Evolutionary conservation across 2,329 filamentous ascomycete species (phyloP).

Genomic region (Beauveria sp.): DNA sequence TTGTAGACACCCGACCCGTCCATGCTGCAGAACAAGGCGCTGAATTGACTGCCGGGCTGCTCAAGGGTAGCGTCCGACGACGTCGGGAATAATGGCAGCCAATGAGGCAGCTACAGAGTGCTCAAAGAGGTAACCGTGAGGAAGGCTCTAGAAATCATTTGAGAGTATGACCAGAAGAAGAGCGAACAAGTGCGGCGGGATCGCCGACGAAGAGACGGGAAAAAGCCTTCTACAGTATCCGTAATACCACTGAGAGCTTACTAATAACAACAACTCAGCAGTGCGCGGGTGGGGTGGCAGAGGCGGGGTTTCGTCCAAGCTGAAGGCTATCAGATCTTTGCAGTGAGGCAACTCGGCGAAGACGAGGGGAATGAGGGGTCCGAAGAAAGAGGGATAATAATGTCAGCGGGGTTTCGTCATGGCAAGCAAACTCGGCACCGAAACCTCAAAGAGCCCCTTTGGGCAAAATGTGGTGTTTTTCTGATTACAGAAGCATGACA

Average conservation of each 20-base stretch:
- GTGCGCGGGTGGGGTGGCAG: background rate
- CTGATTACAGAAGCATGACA: constrained; percentile 9
- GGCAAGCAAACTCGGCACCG: background rate
- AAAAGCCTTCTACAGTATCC: background rate
- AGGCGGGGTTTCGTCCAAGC: background rate
- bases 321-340: background rate
- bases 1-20: background rate
- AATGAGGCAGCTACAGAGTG: background rate
- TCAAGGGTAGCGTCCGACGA: background rate
- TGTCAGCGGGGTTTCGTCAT: background rate
- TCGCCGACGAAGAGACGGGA: background rate
- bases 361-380: background rate
- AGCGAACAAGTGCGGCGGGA: background rate
- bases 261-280: background rate
- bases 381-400: background rate
- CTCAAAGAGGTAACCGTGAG: background rate
- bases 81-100: background rate
- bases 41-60: background rate
- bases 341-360: background rate
- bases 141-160: no score
- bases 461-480: background rate
- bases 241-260: background rate
- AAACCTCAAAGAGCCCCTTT: background rate
- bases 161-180: background rate
- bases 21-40: background rate